phyloP scores from a whole-genome alignment of 169 alveolate species.

The Plasmodium vinckei region DNA sequence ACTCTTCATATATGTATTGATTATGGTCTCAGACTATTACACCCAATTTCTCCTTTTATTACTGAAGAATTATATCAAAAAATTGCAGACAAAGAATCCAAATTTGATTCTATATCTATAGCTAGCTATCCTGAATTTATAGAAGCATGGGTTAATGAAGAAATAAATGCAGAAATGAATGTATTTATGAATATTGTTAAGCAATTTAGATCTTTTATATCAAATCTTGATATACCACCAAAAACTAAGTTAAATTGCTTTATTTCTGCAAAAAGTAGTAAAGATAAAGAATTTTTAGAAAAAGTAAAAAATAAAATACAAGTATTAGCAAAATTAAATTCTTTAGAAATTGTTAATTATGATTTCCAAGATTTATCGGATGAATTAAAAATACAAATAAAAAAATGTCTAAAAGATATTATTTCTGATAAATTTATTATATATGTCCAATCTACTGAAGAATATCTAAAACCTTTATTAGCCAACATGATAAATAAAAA shows the following conservation, averaged over 20 bases:
- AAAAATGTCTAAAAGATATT: slow-evolving; percentile 74
- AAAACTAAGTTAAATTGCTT: slow-evolving; percentile 80
- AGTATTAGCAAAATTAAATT: slow-evolving; percentile 65
- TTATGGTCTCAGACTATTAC: slow-evolving; percentile 92
- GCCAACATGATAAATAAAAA: slow-evolving; percentile 78
- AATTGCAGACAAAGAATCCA: slow-evolving; percentile 85
- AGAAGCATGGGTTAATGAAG: slow-evolving; percentile 67
- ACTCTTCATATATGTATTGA: slow-evolving; percentile 88
- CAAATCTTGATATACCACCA: slow-evolving; percentile 85
- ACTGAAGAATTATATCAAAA: slow-evolving; percentile 98
- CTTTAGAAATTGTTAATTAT: slow-evolving; percentile 49
- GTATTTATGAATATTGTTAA: slow-evolving; percentile 79
- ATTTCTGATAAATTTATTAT: slow-evolving; percentile 77
- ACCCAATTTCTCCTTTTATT: slow-evolving; percentile 98
- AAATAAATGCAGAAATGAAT: slow-evolving; percentile 67
- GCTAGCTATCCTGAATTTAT: slow-evolving; percentile 80
- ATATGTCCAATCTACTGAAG: slow-evolving; percentile 79
- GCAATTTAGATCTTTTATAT: slow-evolving; percentile 84
- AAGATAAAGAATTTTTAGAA: slow-evolving; percentile 58
- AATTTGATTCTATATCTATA: slow-evolving; percentile 78
- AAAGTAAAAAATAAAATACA: slow-evolving; percentile 78
- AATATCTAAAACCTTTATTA: slow-evolving; percentile 77
- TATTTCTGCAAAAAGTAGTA: slow-evolving; percentile 77
- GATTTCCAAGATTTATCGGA: slow-evolving; percentile 69
- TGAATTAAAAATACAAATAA: slow-evolving; percentile 14